Base-by-base conservation (phyloP, 176 grass and related monocot species). In the Phragmites australis region DNA sequence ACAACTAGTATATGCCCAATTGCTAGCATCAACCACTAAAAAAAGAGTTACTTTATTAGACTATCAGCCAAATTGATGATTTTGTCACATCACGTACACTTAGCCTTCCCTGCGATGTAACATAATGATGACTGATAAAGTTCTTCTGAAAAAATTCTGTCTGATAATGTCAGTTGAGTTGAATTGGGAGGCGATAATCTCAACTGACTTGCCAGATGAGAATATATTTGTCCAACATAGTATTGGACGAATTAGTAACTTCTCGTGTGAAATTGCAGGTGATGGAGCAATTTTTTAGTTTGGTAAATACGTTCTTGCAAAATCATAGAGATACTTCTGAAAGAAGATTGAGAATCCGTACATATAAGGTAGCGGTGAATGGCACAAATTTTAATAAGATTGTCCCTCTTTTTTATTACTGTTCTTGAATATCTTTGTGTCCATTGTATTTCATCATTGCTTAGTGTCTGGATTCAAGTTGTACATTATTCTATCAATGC, bases 251-350 rank as follows among this genome's bases (percentile, higher is more conserved):
- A 41, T 68, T 32, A 65, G 31, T 75, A 68, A 51, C 26, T 49
- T 41, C 25, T 77, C 25, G 32, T 74, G 19, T 74, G 57, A 63
- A 49, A 79, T 55, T 97, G 82, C 83, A 97, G 94, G 94, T 97
- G 25, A 97, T 97, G 94, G 94, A 97, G 76, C 94, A 97, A 85
- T 97, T 97, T 87, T 97, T 97, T 59, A 84, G 88, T 85, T 86
- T 97, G 80, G 94, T 97, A 87, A 97, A 97, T 51, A 92, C 81
- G 34, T 97, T 97, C 86, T 80, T 97, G 62, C 92, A 94, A 87
- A 97, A 97, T 79, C 85, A 94, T 53, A 92, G 85, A 85, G 94
- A 97, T 83, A 88, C 92, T 80, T 92, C 89, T 82, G 89, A 94
- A 84, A 94, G 94, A 85, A 92, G 89, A 82, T 68, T 97, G 81